Base-by-base conservation (phyloP, 257 asterid species). In the Schizonepeta tenuifolia region DNA sequence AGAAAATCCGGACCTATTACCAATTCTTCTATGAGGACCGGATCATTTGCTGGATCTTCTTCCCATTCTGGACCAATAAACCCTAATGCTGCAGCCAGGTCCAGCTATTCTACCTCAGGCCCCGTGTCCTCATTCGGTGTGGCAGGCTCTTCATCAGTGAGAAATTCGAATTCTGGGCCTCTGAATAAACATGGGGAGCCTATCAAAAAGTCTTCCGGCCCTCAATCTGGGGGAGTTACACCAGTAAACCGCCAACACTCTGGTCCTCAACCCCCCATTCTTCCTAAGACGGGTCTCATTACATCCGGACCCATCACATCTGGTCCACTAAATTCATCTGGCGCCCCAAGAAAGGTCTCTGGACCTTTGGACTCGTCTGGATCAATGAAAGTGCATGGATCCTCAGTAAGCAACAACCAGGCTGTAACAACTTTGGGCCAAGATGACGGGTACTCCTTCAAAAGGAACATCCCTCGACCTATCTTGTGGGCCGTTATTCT, bases 121-220 rank as follows among this genome's bases (percentile, higher is more conserved):
- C 96, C 96, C 6, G 86, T 88, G 56, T 80, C 95, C 49, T 83
- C 96, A 54, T 41, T 80, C 8, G 91, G 89, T 59, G 72, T 83
- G 59, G 46, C 94, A 51, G 90, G 89, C 72, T 80, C 95, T 10
- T 49, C 86, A 13, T 81, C 98, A 9, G 73, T 85, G 85, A 92
- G 90, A 78, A 92, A 90, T 78, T 81, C 97, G 31, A 88, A 86
- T 77, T 90, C 97, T 4, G 98, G 96, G 43, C 97, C 97, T 2
- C 82, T 92, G 67, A 88, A 81, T 69, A 92, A 92, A 80, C 97
- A 92, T 1, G 97, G 98, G 10, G 98, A 92, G 65, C 98, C 98
- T 35, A 74, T 88, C 69, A 92, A 92, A 68, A 92, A 85, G 77
- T 84, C 86, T 24, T 92, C 96, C 1, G 98, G 97, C 67, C 98